A percentile compares a stretch with the other conserved stretches of the same genome.
These are phyloP conservation scores for Backusella circina DNA, from an alignment of 192 early-diverging fungal genomes.

Conservation along the genomic window DNA sequence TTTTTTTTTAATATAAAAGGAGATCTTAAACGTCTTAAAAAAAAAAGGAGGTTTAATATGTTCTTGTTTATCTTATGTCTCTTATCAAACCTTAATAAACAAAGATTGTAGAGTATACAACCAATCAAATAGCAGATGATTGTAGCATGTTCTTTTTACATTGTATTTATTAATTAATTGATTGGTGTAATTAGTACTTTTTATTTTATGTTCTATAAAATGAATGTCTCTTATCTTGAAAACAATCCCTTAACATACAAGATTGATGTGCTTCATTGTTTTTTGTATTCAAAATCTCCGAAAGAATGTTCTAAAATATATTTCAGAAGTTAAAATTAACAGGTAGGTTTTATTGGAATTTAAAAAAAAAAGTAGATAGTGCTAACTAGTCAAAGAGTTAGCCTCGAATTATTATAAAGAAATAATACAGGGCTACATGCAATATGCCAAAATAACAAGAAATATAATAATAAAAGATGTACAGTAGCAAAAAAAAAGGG, in stretches of 20 bases:
- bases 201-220: background rate
- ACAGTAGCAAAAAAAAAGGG: background rate
- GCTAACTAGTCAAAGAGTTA: background rate
- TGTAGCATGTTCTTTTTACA: too few species aligned
- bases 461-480: background rate
- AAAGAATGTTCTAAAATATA: too few species aligned
- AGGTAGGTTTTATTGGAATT: background rate
- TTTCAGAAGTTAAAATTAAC: background rate
- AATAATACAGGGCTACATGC: background rate
- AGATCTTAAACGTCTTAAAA: background rate
- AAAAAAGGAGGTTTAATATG: background rate
- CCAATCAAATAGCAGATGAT: background rate
- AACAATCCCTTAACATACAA: background rate
- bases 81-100: background rate
- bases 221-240: too few species aligned
- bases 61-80: background rate
- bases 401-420: background rate
- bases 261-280: background rate
- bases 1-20: background rate
- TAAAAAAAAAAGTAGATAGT: background rate
- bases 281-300: background rate
- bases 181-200: background rate
- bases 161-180: too few species aligned
- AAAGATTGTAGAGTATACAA: background rate
- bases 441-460: background rate